Base-by-base conservation (phyloP, 495 filamentous ascomycete species). In the Chaetomium cochliodes region DNA sequence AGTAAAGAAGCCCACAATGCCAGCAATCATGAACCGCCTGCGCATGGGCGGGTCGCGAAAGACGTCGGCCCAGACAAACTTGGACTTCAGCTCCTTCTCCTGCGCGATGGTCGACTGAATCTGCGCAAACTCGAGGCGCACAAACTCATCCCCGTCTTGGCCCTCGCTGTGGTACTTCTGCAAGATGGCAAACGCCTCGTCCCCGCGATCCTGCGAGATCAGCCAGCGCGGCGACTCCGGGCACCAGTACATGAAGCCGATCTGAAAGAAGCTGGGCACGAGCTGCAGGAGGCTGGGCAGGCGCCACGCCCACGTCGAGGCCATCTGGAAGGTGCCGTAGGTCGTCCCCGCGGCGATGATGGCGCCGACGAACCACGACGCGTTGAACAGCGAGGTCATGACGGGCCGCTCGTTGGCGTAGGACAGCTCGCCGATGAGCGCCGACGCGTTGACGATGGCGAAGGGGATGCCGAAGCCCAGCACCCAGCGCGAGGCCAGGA, bases 381-480 rank as follows among this genome's bases (percentile, higher is more conserved):
- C 79, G 65, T 86, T 88, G 75, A 86, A 88, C 3, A 89, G 76
- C 5, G 82, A 83, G 3, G 82, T 87, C 61, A 88, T 73, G 28
- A 85, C 79, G n/a, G 82, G 67, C 49, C 85, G 78, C 66, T 88
- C 82, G 42, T 84, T 84, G 33, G 84, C 85, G 73, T 87, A 82
- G 0, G 77, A 76, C 15, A 89, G 76, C 64, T 89, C 88, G 57
- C 81, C 85, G n/a, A 89, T 79, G 64, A 88, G 66, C 0, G 80
- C 74, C 11, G 85, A 83, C 2, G 81, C 84, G 44, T 83, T 82
- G 42, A 85, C 80, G 65, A 86, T 85, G 58, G 81, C 84, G 70
- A 86, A 84, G n/a, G 81, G 79, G 58, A 86, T 82, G 62, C 85
- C 84, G 60, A 86, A 85, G 16, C 86, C 86, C 20, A 89, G 77